phyloP scores from a whole-genome alignment of 805 yeast species.

The Ogataea saltuana region DNA sequence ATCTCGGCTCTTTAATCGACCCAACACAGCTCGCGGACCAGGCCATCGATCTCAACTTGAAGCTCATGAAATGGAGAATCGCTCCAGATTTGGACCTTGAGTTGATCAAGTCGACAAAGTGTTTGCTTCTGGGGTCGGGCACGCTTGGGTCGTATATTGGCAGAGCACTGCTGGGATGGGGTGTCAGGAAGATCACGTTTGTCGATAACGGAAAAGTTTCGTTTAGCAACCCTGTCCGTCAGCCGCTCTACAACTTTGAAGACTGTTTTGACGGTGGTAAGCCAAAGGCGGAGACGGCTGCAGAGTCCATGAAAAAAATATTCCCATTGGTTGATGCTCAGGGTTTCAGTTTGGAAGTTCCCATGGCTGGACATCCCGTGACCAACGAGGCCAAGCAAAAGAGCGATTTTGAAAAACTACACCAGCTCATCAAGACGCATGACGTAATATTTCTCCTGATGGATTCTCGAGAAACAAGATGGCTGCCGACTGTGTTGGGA shows the following conservation, averaged over 20 bases:
- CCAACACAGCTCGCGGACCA: conserved; percentile 85
- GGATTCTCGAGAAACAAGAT: conserved; percentile 94
- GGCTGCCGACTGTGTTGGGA: conserved; percentile 93
- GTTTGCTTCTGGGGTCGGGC: conserved; percentile 90
- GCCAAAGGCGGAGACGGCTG: conserved; percentile 79
- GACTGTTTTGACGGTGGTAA: conserved; percentile 78
- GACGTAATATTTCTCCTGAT: conserved; percentile 80
- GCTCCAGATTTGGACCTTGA: conserved; percentile 81
- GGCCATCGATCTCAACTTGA: conserved; percentile 86
- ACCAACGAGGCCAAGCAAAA: conserved; percentile 53
- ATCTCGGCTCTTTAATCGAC: conserved; percentile 76
- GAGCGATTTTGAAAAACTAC: conserved; percentile 53
- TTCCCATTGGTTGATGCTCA: conserved; percentile 73
- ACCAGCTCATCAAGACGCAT: conserved; percentile 56
- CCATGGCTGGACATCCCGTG: conserved; percentile 94
- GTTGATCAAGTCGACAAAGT: conserved; percentile 55
- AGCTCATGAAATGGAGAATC: conserved; percentile 95
- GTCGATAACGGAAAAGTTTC: conserved; percentile 90
- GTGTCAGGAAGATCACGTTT: conserved; percentile 79
- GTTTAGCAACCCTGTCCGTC: conserved; percentile 93
- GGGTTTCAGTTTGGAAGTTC: conserved; percentile 74
- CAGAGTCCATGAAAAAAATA: conserved; percentile 64
- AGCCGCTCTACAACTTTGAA: conserved; percentile 78
- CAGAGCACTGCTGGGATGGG: conserved; percentile 91
- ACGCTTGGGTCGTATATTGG: conserved; percentile 93